Evolutionary conservation across 495 filamentous ascomycete genomes (phyloP).

Genomic region (Hypoxylon cercidicola): DNA sequence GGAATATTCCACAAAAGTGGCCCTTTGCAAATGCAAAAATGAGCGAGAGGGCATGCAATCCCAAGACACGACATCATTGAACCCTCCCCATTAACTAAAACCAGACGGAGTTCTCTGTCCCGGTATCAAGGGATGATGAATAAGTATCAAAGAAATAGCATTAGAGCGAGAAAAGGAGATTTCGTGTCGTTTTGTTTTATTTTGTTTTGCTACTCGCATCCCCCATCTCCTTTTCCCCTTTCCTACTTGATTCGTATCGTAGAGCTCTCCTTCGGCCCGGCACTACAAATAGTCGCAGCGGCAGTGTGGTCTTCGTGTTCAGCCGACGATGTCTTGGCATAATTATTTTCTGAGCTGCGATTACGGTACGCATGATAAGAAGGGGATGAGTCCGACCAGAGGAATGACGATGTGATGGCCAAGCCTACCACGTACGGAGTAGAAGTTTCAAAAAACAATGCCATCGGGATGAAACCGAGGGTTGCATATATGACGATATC

Average conservation of each 20-base stretch:
- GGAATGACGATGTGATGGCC: slow-evolving; percentile 36
- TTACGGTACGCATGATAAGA: slow-evolving; percentile 38
- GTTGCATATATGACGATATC: slow-evolving; percentile 48
- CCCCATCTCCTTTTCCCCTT: slow-evolving; percentile 8
- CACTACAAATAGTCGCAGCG: slow-evolving; percentile 31
- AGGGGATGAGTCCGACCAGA: slow-evolving; percentile 26
- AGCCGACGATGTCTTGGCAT: slow-evolving; percentile 39
- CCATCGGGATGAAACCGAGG: slow-evolving; percentile 43
- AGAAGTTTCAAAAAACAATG: slow-evolving; percentile 32
- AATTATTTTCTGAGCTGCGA: slow-evolving; percentile 12
- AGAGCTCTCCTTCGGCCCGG: slow-evolving; percentile 28
- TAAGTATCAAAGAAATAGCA: slow-evolving; percentile 23
- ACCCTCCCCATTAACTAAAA: slow-evolving; percentile 27
- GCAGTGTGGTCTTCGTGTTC: slow-evolving; percentile 35
- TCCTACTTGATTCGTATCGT: slow-evolving; percentile 12
- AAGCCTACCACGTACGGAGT: slow-evolving; percentile 24
- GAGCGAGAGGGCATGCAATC: slow-evolving; percentile 26
- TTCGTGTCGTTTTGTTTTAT: not conserved
- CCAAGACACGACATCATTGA: slow-evolving; percentile 44
- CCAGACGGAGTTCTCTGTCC: slow-evolving; percentile 35
- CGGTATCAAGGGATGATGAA: slow-evolving; percentile 46
- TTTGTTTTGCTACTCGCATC: slow-evolving; percentile 4
- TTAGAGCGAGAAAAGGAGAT: slow-evolving; percentile 7
- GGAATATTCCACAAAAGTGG: slow-evolving; percentile 37
- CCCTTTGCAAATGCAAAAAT: slow-evolving; percentile 19